Base-by-base conservation (phyloP, 208 protist genomes). In the Leishmania major region DNA sequence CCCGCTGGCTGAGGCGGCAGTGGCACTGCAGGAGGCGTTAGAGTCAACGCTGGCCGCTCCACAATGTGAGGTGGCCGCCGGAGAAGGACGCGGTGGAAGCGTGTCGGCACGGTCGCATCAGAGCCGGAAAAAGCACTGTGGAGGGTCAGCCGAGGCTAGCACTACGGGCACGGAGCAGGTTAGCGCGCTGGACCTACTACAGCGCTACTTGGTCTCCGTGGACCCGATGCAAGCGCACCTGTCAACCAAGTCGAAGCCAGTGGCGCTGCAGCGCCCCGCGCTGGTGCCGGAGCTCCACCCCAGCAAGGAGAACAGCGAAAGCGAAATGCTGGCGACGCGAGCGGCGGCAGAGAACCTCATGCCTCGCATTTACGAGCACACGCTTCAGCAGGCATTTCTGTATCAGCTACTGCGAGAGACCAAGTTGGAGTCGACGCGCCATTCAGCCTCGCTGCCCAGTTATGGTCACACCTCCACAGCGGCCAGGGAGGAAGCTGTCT, bases 291-390 rank as follows among this genome's bases (percentile, higher is more conserved):
- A 67, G 17, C 37, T n/a, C n/a, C 59, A 53, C 17, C 76, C 15
- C 2, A 25, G n/a, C 57, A 82, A 37, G 22, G n/a, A 28, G 51
- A 66, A 25, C 62, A 71, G 17, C 37, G 57, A 43, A 49, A 53
- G 22, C n/a, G 72, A 37, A 59, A 75, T 60, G 73, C 47, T 62
- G 73, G 64, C 83, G 75, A 66, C 79, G 70, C 83, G 13, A 59
- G 83, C 83, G 45, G 78, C 83, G 17, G 78, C 69, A 7, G 78
- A 79, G 49, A 72, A 35, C 51, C 78, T 86, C 35, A 77, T 55
- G 37, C 78, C 83, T 40, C 83, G 78, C 47, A 79, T 86, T 51
- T 83, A 86, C 79, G 83, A 86, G 69, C 83, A 86, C 49, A 43
- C 72, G 13, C 78, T 86, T 7, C 83, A 86, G 78, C 83, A 86